These are phyloP conservation scores for Yamadazyma phyllophila DNA, from an alignment of 805 yeast species.

Conservation along the genomic window DNA sequence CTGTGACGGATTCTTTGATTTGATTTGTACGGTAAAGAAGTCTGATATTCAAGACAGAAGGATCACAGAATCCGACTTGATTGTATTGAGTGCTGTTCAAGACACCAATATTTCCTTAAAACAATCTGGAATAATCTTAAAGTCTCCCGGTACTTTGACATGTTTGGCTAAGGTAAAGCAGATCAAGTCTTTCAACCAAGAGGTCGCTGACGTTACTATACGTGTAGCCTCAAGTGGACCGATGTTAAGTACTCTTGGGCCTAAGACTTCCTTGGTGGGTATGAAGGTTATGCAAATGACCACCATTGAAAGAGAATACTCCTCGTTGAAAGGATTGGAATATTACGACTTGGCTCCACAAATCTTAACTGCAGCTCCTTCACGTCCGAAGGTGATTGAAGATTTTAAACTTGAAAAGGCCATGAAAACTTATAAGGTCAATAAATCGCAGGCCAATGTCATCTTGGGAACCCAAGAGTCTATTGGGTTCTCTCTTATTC, in stretches of 20 bases:
- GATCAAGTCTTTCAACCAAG: conserved; percentile 61
- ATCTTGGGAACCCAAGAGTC: conserved; percentile 67
- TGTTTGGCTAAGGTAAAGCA: conserved; percentile 82
- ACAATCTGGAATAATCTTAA: conserved; percentile 24
- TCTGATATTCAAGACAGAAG: conserved; percentile 48
- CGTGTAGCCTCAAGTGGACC: conserved; percentile 58
- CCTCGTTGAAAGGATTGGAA: conserved; percentile 76
- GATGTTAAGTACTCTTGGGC: conserved; percentile 55
- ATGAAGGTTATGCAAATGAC: conserved; percentile 82
- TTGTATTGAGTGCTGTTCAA: conserved; percentile 37
- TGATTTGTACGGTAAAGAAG: conserved; percentile 68
- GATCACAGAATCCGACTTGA: conserved; percentile 71
- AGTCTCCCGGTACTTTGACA: conserved; percentile 36
- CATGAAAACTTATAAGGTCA: conserved; percentile 56
- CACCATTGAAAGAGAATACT: conserved; percentile 89
- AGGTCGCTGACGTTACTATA: conserved; percentile 71
- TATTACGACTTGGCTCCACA: conserved; percentile 74
- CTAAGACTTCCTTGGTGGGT: conserved; percentile 62
- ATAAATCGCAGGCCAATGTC: conserved; percentile 89
- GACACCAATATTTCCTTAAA: conserved; percentile 12
- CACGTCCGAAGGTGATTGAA: conserved; percentile 32
- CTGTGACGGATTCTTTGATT: conserved; percentile 84
- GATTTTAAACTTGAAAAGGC: conserved; percentile 39
- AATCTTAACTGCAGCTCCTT: conserved; percentile 67
- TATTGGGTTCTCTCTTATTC: conserved; percentile 84